phyloP scores from a whole-genome alignment of 768 basidiomycete genomes.

The Rickenella mellea region DNA sequence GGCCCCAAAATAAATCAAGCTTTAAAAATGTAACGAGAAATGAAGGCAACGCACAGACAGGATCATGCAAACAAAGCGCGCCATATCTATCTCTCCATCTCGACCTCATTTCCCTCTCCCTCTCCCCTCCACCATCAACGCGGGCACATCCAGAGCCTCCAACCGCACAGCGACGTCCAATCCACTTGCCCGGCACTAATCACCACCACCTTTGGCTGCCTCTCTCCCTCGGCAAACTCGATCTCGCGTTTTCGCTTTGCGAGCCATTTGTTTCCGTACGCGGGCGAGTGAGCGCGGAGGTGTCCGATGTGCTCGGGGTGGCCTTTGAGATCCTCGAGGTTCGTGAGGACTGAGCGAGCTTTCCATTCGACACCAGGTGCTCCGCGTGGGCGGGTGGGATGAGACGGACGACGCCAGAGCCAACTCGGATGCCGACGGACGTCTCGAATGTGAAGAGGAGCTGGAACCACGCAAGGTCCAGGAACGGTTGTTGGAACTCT shows the following conservation, averaged over 20 bases:
- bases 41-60: constrained; percentile 11
- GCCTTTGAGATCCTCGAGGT: constrained; percentile 19
- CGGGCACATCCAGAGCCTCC: constrained; percentile 20
- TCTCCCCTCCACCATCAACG: constrained; percentile 25
- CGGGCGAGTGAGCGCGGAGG: constrained; percentile 10
- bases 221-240: constrained; percentile 19
- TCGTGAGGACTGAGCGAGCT: constrained; percentile 20
- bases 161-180: constrained; percentile 26
- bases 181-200: constrained; percentile 22
- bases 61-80: constrained; percentile 20
- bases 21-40: background rate
- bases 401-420: constrained; percentile 13
- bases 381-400: constrained; percentile 21
- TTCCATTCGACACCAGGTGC: too few species aligned
- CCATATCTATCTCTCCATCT: constrained; percentile 20
- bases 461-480: constrained; percentile 17
- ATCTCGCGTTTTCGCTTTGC: constrained; percentile 14
- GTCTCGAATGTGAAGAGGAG: constrained; percentile 16
- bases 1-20: constrained; percentile 4
- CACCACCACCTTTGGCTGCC: constrained; percentile 27
- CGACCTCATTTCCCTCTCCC: constrained; percentile 11
- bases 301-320: constrained; percentile 14
- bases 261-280: constrained; percentile 20
- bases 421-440: constrained; percentile 10
- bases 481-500: constrained; percentile 15